Conservation (phyloP, 2,329 filamentous ascomycete genomes). For the Parafenestella ontariensis region DNA sequence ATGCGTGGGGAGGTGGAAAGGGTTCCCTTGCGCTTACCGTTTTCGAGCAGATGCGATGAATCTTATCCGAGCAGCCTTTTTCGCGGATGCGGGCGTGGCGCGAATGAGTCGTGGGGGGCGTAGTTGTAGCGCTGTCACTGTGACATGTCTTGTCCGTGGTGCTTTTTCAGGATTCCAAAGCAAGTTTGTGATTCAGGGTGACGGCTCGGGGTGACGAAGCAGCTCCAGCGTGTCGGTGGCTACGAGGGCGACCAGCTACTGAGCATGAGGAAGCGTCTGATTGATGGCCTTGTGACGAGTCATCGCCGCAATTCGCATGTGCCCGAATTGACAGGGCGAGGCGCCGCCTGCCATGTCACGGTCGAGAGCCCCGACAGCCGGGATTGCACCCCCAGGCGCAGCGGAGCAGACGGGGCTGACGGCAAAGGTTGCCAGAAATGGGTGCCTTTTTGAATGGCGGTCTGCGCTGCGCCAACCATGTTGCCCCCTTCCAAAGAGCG, state of each 20-base stretch:
- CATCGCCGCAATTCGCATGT: constrained; percentile 27
- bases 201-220: constrained; percentile 11
- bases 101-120: constrained; percentile 17
- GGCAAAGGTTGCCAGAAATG: constrained; percentile 26
- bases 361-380: constrained; percentile 34
- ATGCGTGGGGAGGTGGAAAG: constrained; percentile 23
- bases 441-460: constrained; percentile 28
- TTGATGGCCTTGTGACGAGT: constrained; percentile 34
- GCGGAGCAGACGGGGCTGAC: constrained; percentile 29
- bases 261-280: constrained; percentile 20
- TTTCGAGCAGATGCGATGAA: constrained; percentile 9
- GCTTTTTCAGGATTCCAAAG: constrained; percentile 13
- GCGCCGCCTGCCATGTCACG: constrained; percentile 25
- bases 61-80: constrained; percentile 22
- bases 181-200: constrained; percentile 10
- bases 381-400: constrained; percentile 26
- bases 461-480: constrained; percentile 29
- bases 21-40: constrained; percentile 14
- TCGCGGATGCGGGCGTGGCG: constrained; percentile 27
- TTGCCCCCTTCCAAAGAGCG: constrained; percentile 30
- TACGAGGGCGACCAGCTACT: constrained; percentile 13
- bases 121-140: constrained; percentile 20
- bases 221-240: constrained; percentile 11
- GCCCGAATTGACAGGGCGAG: constrained; percentile 26
- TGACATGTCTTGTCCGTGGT: constrained; percentile 16